These are phyloP conservation scores for Strobilomyces confusus DNA, from an alignment of 768 basidiomycete genomes.

Conservation along the genomic window DNA sequence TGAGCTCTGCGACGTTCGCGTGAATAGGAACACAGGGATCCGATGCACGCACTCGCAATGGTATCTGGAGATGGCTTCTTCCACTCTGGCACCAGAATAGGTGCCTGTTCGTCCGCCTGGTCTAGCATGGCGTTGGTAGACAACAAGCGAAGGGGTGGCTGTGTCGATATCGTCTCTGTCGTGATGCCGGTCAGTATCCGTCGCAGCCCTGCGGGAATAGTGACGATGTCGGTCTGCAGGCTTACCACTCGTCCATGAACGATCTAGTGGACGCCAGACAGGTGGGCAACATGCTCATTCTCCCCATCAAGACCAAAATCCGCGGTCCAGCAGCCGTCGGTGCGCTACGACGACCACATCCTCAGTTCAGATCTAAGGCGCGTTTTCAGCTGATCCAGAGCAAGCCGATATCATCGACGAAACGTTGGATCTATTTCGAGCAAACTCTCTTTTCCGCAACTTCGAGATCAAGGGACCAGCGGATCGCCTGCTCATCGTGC, in stretches of 20 bases:
- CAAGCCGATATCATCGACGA: conserved; percentile 92
- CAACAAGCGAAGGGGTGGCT: conserved; percentile 9
- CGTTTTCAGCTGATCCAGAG: conserved; percentile 63
- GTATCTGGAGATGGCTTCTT: conserved; percentile 64
- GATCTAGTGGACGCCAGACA: conserved; percentile 75
- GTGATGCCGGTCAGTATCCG: conserved; percentile 52
- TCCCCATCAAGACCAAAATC: conserved; percentile 89
- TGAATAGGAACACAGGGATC: background rate
- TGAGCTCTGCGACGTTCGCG: conserved; percentile 52
- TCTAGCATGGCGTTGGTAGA: conserved; percentile 13
- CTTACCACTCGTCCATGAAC: conserved; percentile 94
- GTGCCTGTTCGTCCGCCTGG: conserved; percentile 37
- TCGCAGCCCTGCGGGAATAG: background rate
- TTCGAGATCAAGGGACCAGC: conserved; percentile 99
- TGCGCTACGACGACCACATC: conserved; percentile 29
- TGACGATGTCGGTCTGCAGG: conserved; percentile 44
- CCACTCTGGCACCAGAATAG: conserved; percentile 43
- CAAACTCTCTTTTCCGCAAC: conserved; percentile 98
- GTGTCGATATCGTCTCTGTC: conserved; percentile 27
- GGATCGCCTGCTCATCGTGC: conserved; percentile 92
- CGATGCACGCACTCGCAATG: conserved; percentile 57
- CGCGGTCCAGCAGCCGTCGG: conserved; percentile 89
- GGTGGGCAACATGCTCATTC: conserved; percentile 85
- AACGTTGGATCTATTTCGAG: conserved; percentile 93
- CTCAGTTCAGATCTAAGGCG: conserved; percentile 10